Evolutionary conservation across 2,329 filamentous ascomycete species (phyloP).

Genomic region (Hymenoscyphus scutula): DNA sequence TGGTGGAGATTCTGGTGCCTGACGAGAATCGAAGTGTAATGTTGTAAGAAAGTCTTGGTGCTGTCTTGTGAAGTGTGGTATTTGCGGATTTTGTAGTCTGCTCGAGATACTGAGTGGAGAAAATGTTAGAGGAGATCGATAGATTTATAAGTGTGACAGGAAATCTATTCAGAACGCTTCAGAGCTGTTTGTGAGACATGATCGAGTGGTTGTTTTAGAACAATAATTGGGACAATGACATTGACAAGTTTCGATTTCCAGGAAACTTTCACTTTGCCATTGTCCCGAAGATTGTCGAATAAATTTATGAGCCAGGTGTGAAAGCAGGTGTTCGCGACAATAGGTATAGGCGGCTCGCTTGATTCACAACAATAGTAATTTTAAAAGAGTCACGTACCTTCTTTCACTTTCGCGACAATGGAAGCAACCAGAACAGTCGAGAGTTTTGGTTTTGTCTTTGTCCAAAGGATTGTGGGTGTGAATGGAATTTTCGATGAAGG

Average conservation of each 20-base stretch:
- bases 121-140: background rate
- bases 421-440: conserved; percentile 9
- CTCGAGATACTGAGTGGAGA: conserved; percentile 1
- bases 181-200: background rate
- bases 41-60: background rate
- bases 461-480: background rate
- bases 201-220: background rate
- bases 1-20: conserved; percentile 32
- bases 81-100: background rate
- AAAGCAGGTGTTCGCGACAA: background rate
- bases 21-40: conserved; percentile 20
- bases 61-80: background rate
- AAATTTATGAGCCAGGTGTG: background rate
- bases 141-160: background rate
- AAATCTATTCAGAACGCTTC: background rate
- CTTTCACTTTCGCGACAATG: background rate
- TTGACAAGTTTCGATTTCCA: background rate
- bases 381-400: conserved; percentile 1
- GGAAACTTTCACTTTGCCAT: background rate
- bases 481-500: conserved; percentile 7
- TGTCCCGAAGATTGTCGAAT: background rate
- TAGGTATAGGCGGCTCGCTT: background rate
- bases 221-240: background rate
- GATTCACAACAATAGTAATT: conserved; percentile 4
- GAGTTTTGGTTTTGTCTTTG: background rate